Evolutionary conservation across 768 basidiomycete genomes (phyloP), one percentile per base, ranked within the genome.

Genomic region (Strobilomyces echinocephalus): DNA sequence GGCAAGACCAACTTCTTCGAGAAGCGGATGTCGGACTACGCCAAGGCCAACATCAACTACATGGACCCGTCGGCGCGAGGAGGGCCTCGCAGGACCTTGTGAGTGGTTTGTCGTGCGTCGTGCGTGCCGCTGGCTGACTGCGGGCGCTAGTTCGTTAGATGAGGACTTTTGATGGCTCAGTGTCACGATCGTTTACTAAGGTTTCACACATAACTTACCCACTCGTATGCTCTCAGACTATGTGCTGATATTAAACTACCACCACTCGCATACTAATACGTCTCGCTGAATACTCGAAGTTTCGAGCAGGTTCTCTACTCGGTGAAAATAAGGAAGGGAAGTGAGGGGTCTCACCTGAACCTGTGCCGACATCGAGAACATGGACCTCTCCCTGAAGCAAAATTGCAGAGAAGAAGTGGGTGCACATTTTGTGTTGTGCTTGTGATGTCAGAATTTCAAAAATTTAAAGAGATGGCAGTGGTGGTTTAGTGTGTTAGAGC

Each of bases 1-100:
- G 94, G 93, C 54, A 97, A 97, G 77, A 90, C 92, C 45, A 93
- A 95, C 73, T 95, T 95, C 71, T 95, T 94, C 67, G 93, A 95
- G 73, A 92, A 92, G 72, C 80, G 92, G 3, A 93, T 91, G 10
- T 91, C 89, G 8, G 87, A 89, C 21, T 88, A 88, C 60, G 74
- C 81, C 28, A 85, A 79, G 62, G 85, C 86, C 15, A 72, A 79
- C 51, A 74, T 87, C 56, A 76, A 77, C 51, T 64, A 66, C 14
- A 35, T 34, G 3, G 60, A 58, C 24, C 38, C 55, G 1, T 50
- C 46, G 14, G 38, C 44, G 9, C 30, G 30, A 0, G 54, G 52
- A 3, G 30, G 59, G 1, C 28, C 24, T 9, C 33, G 46, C 21
- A 66, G 64, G 31, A 31, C 46, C 16, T 77, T 77, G 76, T 77